Base-by-base conservation (phyloP, 129 eudicot genomes). In the Calendula officinalis region DNA sequence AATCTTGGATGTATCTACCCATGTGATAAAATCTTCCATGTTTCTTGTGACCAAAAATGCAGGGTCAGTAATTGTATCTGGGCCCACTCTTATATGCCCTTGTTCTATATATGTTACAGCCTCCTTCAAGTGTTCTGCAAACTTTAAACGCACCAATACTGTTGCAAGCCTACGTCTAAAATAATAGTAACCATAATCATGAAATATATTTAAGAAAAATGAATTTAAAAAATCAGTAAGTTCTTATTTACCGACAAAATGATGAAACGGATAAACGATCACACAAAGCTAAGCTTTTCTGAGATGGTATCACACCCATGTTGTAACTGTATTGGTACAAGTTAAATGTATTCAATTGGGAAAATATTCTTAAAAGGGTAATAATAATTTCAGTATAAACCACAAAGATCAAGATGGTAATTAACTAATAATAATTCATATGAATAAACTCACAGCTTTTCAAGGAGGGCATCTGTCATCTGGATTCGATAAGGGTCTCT, bases 71-170 rank as follows among this genome's bases (percentile, higher is more conserved):
- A 88, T 86, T 0, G 92, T 81, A 11, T 92, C 92, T 0, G 99
- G 96, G 15, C 99, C 99, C 33, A 92, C 96, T 50, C 99, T 86
- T 50, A 92, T 60, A 56, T 92, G 99, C 37, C 99, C 99, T 75
- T 92, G 96, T 72, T 92, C 99, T 60, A 88, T 88, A 67, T 85
- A 92, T 14, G 96, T 92, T 35, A 88, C 83, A 1, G 96, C 89
- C 63, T 92, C 92, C 75, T 83, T 88, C 68, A 85, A 79, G 53
- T 86, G 89, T 56, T 92, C 92, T 10, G 95, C 95, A 75, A 74
- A 85, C 78, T 92, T 88, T 71, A 81, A 38, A 27, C 72, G 56
- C 72, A 92, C 89, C 79, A 92, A 40, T 45, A 88, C 53, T 13
- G 90, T 78, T 33, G 96, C 73, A 22, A 92, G 89, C 81, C 98